phyloP scores from a whole-genome alignment of 2,329 filamentous ascomycete species.

The Stachybotrys chartarum region DNA sequence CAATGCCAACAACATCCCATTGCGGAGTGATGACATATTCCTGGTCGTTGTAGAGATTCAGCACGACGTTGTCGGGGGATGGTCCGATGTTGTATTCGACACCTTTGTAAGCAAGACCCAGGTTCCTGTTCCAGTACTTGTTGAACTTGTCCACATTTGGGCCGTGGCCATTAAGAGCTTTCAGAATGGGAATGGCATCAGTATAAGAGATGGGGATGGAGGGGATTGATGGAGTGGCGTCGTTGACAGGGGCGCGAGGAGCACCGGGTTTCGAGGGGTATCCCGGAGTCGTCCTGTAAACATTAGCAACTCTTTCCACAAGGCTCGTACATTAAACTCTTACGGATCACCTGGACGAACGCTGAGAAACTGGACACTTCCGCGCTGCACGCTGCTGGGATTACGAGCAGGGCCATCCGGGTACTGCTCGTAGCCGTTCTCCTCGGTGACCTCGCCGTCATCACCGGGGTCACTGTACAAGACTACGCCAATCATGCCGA shows the following conservation, averaged over 20 bases:
- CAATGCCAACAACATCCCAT: slow-evolving; percentile 88
- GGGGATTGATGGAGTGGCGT: slow-evolving; percentile 73
- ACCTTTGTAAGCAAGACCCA: slow-evolving; percentile 71
- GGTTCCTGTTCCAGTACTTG: slow-evolving; percentile 60
- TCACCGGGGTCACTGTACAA: slow-evolving; percentile 87
- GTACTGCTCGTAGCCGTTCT: slow-evolving; percentile 72
- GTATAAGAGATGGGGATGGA: slow-evolving; percentile 85
- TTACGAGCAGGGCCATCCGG: slow-evolving; percentile 82
- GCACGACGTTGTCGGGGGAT: slow-evolving; percentile 60
- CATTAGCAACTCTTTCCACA: slow-evolving; percentile 5
- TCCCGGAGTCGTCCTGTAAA: slow-evolving; percentile 67
- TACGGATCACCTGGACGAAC: slow-evolving; percentile 62
- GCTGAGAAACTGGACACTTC: slow-evolving; percentile 77
- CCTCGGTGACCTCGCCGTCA: slow-evolving; percentile 73
- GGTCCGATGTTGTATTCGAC: slow-evolving; percentile 83
- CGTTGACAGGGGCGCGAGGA: slow-evolving; percentile 63
- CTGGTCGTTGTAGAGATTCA: slow-evolving; percentile 74
- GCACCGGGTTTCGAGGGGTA: slow-evolving; percentile 90
- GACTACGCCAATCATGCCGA: slow-evolving; percentile 80
- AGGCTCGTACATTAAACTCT: slow-evolving; percentile 3
- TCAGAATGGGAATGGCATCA: slow-evolving; percentile 82
- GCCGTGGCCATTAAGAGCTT: slow-evolving; percentile 82
- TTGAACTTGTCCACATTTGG: slow-evolving; percentile 69
- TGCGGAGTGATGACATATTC: slow-evolving; percentile 74
- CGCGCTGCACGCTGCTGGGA: slow-evolving; percentile 82